These are phyloP conservation scores for Spatholobus suberectus DNA, from an alignment of 306 rosid genomes.

Conservation along the genomic window DNA sequence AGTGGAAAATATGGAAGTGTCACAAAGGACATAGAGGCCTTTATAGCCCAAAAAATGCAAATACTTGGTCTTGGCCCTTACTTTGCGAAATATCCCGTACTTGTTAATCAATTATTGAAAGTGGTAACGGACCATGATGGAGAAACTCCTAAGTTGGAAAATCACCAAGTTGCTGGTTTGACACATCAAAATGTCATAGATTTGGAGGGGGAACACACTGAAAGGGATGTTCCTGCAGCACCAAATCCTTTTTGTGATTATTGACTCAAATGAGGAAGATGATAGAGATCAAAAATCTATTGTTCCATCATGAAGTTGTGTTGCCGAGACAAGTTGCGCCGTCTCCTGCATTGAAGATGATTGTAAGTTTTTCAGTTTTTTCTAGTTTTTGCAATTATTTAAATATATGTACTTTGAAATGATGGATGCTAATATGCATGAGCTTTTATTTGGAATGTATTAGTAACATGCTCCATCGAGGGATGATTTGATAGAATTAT, in stretches of 20 bases:
- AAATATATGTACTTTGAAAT: conserved; percentile 5
- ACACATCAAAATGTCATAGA: conserved; percentile 49
- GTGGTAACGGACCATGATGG: conserved; percentile 37
- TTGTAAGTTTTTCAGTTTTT: conserved; percentile 56
- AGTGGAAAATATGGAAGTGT: conserved; percentile 78
- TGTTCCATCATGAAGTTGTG: conserved; percentile 54
- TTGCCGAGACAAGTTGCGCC: conserved; percentile 46
- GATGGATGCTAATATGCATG: neutral
- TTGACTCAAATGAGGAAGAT: conserved; percentile 89
- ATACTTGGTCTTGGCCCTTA: conserved; percentile 50
- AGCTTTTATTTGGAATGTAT: conserved; percentile 31
- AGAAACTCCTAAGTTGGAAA: conserved; percentile 28
- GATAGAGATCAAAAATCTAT: conserved; percentile 43
- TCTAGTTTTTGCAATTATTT: conserved; percentile 19
- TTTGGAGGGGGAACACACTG: conserved; percentile 52
- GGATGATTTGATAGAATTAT: conserved; percentile 15
- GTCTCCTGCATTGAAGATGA: conserved; percentile 45
- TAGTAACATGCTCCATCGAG: neutral
- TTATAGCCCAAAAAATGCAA: conserved; percentile 57
- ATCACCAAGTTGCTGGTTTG: conserved; percentile 26
- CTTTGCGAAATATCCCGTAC: conserved; percentile 56
- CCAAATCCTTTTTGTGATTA: conserved; percentile 54
- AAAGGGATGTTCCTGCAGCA: conserved; percentile 37
- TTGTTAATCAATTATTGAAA: conserved; percentile 41
- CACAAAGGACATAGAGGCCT: conserved; percentile 68